Evolutionary conservation across 495 filamentous ascomycete genomes (phyloP), one percentile per base, ranked within the genome.

Genomic region (Bathelium albidoporum): DNA sequence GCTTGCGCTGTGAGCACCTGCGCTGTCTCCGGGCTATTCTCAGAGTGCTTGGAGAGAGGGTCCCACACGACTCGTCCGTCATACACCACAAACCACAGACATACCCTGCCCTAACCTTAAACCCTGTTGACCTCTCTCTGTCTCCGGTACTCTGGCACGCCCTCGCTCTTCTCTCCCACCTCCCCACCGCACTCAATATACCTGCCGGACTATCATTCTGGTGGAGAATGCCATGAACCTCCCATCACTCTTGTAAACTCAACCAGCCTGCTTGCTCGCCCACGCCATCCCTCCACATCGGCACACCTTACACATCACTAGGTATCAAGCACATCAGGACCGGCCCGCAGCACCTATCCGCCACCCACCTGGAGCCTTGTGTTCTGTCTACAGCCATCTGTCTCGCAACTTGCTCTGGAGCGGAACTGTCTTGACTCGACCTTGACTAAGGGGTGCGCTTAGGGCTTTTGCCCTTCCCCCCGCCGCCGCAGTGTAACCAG

Each of bases 381-480:
- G 14, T 14, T 5, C 14, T 39, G 34, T 39, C 34, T 5, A 5
- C 34, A 14, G 5, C 34, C 34, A 39, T 39, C 14, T 20, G n/a
- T 49, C n/a, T n/a, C 18, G 43, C 12, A 55, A 55, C 9, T 29
- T 29, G 49, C 9, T 11, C 24, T 55, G 49, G 24, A 20, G 20
- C n/a, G 24, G 20, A 29, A 55, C 29, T 55, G 24, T 26, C n/a
- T 20, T 10, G 49, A 3, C 22, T 55, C 49, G 24, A 26, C 20
- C 12, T 28, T 29, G 9, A 26, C 24, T 20, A 49, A 29, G 49
- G 49, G 49, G 49, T 24, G 49, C 49, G 49, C 49, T 55, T 55
- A 29, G 49, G 49, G 49, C 49, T 55, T 55, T 29, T 55, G 49
- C 49, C 49, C 49, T 55, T n/a, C 44, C 44, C 49, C 49, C 49